These are phyloP conservation scores for Puccinia novopanici DNA, from an alignment of 1,284 basidiomycete genomes.

Conservation along the genomic window DNA sequence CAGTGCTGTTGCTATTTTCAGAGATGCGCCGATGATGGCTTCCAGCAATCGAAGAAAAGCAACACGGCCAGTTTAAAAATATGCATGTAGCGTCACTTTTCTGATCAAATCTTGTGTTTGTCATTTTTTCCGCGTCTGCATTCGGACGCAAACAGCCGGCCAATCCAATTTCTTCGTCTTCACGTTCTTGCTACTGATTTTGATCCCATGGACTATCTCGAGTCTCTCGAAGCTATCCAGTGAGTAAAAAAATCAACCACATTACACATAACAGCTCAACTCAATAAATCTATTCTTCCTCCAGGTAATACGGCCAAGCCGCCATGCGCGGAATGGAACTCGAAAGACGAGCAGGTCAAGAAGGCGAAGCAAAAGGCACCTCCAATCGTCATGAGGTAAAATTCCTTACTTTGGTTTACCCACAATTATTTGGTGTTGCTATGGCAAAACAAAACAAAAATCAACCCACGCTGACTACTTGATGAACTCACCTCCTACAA, in stretches of 20 bases:
- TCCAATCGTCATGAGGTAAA: conserved; percentile 32
- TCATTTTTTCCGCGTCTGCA: no score
- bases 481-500: conserved; percentile 52
- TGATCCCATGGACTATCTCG: conserved; percentile 73
- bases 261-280: no score
- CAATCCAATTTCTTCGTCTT: conserved; percentile 74
- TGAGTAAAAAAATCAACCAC: conserved; percentile 5
- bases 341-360: conserved; percentile 57
- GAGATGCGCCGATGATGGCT: no score
- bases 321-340: conserved; percentile 73
- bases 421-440: conserved; percentile 60
- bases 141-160: conserved; percentile 15
- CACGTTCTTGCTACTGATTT: conserved; percentile 76
- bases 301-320: conserved; percentile 53
- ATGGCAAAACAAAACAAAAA: conserved; percentile 62
- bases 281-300: conserved; percentile 52
- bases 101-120: no score
- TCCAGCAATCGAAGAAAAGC: not conserved
- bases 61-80: not conserved
- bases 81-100: no score
- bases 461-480: conserved; percentile 62
- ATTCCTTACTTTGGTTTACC: conserved; percentile 12
- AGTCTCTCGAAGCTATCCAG: conserved; percentile 57
- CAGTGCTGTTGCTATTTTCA: no score
- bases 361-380: conserved; percentile 38